These are phyloP conservation scores for Ophiocordyceps camponoti-floridani DNA, from an alignment of 2,329 filamentous ascomycete genomes.

Conservation along the genomic window DNA sequence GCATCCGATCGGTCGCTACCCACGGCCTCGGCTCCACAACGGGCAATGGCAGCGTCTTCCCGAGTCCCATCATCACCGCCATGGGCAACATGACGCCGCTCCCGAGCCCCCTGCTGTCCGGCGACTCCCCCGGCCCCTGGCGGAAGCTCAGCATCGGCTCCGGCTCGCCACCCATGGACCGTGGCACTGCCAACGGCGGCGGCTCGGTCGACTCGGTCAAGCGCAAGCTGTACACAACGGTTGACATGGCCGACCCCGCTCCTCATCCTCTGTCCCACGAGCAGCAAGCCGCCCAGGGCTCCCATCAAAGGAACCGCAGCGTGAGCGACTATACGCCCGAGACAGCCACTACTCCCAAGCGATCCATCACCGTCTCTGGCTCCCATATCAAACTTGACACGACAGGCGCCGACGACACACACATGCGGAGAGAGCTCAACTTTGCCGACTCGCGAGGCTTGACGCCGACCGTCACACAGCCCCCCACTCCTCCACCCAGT, in stretches of 20 bases:
- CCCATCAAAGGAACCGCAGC: conserved; percentile 56
- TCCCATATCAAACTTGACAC: conserved; percentile 26
- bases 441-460: conserved; percentile 65
- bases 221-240: conserved; percentile 32
- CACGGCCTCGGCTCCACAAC: conserved; percentile 31
- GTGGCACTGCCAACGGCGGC: conserved; percentile 28
- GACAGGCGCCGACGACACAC: conserved; percentile 22
- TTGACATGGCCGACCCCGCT: conserved; percentile 11
- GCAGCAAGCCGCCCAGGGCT: conserved; percentile 5
- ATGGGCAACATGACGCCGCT: conserved; percentile 67
- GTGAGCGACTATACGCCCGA: conserved; percentile 79
- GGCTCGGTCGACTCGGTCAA: conserved; percentile 38
- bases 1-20: conserved; percentile 36
- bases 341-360: conserved; percentile 45
- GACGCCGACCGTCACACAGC: conserved; percentile 36
- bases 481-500: conserved; percentile 68
- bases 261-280: conserved; percentile 11
- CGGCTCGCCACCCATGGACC: conserved; percentile 19
- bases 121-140: conserved; percentile 51
- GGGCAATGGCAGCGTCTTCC: conserved; percentile 46
- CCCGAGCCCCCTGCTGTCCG: conserved; percentile 52
- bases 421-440: conserved; percentile 59
- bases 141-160: conserved; percentile 31
- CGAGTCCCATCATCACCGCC: conserved; percentile 56
- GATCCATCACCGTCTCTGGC: conserved; percentile 57